phyloP scores from a whole-genome alignment of 2,329 filamentous ascomycete genomes.

The Leptographium flavum region DNA sequence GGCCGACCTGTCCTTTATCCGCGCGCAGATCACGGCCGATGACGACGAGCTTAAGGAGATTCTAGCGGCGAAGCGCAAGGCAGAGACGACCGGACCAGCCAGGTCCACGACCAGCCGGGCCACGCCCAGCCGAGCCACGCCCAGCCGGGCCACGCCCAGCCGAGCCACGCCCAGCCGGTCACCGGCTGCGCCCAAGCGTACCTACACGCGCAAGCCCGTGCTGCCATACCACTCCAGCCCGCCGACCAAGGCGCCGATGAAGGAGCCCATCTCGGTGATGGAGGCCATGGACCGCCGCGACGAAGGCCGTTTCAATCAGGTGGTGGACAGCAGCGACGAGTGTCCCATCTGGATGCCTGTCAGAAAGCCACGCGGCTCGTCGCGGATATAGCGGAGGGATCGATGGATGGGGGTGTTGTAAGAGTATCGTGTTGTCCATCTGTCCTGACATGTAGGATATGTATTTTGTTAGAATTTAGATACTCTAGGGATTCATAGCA shows the following conservation, averaged over 20 bases:
- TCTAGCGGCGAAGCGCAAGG: constrained; percentile 42
- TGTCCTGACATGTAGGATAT: neutral
- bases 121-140: too few species aligned
- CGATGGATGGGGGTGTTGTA: neutral
- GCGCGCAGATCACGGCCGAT: constrained; percentile 66
- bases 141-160: too few species aligned
- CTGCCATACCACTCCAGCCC: constrained; percentile 24
- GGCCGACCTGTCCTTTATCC: constrained; percentile 50
- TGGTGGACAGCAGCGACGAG: constrained; percentile 10
- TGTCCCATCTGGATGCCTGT: neutral
- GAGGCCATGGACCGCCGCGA: constrained; percentile 17
- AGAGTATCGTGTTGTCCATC: neutral
- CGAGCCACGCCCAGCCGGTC: too few species aligned
- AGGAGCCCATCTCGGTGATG: constrained; percentile 21
- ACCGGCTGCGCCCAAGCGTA: too few species aligned
- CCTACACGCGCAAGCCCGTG: constrained; percentile 9
- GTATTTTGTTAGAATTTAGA: neutral
- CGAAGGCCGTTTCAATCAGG: neutral
- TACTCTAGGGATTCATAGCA: neutral
- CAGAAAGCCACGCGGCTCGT: neutral
- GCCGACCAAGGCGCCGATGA: constrained; percentile 23
- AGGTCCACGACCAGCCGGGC: too few species aligned
- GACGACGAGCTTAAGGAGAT: constrained; percentile 64
- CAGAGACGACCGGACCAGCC: neutral
- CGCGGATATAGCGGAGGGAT: neutral